Percentiles rank a stretch among this genome's conserved stretches.
Evolutionary conservation across 2,329 filamentous ascomycete genomes (phyloP).

Genomic region (Calonectria multiphialidica): DNA sequence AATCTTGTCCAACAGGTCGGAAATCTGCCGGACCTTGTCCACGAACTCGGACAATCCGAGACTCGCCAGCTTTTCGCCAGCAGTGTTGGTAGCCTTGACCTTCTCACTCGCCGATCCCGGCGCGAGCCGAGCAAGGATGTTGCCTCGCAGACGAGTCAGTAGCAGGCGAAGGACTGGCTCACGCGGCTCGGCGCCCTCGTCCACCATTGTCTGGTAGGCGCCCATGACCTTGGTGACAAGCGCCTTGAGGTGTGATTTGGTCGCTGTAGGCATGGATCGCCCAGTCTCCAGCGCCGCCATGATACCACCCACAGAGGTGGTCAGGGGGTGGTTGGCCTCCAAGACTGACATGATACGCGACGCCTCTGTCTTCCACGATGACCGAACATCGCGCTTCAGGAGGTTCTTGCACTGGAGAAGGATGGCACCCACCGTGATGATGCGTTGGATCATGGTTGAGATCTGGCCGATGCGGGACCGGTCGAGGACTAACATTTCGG

Average conservation of each 20-base stretch:
- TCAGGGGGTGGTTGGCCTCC: slow-evolving; percentile 65
- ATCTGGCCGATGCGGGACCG: slow-evolving; percentile 66
- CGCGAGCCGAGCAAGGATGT: slow-evolving; percentile 74
- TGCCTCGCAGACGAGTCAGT: slow-evolving; percentile 74
- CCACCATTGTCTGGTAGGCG: slow-evolving; percentile 61
- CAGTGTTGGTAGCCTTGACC: slow-evolving; percentile 75
- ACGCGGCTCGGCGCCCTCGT: slow-evolving; percentile 55
- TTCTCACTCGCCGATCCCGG: slow-evolving; percentile 78
- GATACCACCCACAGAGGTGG: slow-evolving; percentile 69
- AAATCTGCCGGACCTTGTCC: slow-evolving; percentile 75
- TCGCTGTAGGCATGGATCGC: slow-evolving; percentile 73
- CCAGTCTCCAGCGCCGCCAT: slow-evolving; percentile 73
- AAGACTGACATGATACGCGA: slow-evolving; percentile 78
- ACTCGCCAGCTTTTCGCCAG: slow-evolving; percentile 76
- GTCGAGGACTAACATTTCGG: slow-evolving; percentile 82
- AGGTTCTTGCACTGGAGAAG: slow-evolving; percentile 86
- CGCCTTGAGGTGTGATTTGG: slow-evolving; percentile 69
- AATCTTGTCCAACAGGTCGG: slow-evolving; percentile 75
- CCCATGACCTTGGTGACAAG: slow-evolving; percentile 68
- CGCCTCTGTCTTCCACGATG: slow-evolving; percentile 82
- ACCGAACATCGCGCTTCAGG: slow-evolving; percentile 83
- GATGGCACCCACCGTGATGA: slow-evolving; percentile 80
- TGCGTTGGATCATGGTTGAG: slow-evolving; percentile 59
- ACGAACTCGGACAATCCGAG: slow-evolving; percentile 82
- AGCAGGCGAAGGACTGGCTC: slow-evolving; percentile 75